Conservation (phyloP, 2,329 filamentous ascomycete genomes). For the Zymoseptoria tritici region DNA sequence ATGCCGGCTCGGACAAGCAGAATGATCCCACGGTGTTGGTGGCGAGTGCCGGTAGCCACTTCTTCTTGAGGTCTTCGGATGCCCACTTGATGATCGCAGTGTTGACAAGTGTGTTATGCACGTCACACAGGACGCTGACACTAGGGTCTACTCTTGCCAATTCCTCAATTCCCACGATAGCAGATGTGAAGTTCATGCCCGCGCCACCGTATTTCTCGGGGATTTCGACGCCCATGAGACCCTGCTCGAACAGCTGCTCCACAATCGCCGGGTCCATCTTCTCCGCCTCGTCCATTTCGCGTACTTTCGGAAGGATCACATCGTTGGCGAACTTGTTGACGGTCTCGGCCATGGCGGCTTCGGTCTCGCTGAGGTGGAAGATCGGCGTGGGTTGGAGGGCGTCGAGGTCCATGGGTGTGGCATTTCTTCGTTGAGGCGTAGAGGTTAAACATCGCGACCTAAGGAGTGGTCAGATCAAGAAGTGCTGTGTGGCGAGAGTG, state of each 20-base stretch:
- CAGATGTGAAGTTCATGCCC: constrained; percentile 97
- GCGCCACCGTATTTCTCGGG: constrained; percentile 94
- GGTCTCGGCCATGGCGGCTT: constrained; percentile 78
- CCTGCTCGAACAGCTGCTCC: constrained; percentile 93
- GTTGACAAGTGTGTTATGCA: constrained; percentile 97
- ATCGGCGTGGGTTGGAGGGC: constrained; percentile 86
- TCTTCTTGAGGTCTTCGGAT: constrained; percentile 67
- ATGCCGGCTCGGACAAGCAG: constrained; percentile 44
- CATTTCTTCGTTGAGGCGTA: constrained; percentile 32
- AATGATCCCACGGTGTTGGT: constrained; percentile 68
- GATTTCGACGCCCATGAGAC: constrained; percentile 94
- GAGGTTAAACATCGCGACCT: constrained; percentile 37
- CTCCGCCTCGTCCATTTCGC: constrained; percentile 97
- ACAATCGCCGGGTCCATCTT: constrained; percentile 82
- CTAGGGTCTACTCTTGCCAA: constrained; percentile 88
- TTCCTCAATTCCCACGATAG: constrained; percentile 95
- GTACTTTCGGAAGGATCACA: constrained; percentile 78
- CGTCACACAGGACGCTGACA: constrained; percentile 90
- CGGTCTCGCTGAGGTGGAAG: constrained; percentile 83
- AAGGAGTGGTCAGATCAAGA: neutral
- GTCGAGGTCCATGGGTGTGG: constrained; percentile 51
- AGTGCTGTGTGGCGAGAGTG: neutral
- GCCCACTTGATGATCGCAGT: constrained; percentile 84
- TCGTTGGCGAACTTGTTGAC: constrained; percentile 89
- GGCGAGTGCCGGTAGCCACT: constrained; percentile 82